Base-by-base conservation (phyloP, 2,329 filamentous ascomycete genomes). In the Sporothrix euskadiensis region DNA sequence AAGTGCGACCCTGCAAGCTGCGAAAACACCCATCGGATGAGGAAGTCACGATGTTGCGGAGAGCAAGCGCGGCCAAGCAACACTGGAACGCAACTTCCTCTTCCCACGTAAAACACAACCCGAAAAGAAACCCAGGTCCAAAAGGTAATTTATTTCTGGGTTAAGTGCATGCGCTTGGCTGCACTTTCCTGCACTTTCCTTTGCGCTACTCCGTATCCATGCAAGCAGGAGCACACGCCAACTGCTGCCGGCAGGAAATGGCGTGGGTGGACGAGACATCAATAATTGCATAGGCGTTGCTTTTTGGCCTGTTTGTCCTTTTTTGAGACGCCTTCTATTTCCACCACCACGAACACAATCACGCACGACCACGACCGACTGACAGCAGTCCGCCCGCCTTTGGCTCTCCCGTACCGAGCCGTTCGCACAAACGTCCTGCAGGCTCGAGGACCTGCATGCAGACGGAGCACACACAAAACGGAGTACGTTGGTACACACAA, bases 151-250 rank as follows among this genome's bases (percentile, higher is more conserved):
- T 47, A 65, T 71, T 47, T 4, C 54, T 44, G 69, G 69, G 54
- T 49, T 61, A 41, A 69, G 63, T 61, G 71, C 52, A 44, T 69
- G 71, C 52, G n/a, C 61, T 56, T 57, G 39, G 14, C 52, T 72
- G 71, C 71, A 68, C 32, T 10, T 59, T 66, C 65, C 39, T 71
- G 69, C 69, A 39, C 54, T 9, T 44, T 47, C 41, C 52, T 39
- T 41, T 61, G 56, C 72, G 49, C 57, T 73, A 65, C 72, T 71
- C 68, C 72, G 47, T 73, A 14, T 47, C 52, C 57, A 61, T 57
- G 72, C 66, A 65, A 57, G 39, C 61, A 66, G 39, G 39, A 66
- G 59, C 61, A 66, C 61, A 66, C 72, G 65, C 35, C 44, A 69
- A 56, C 56, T 32, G 26, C 65, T 71, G 30, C 70, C 56, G 70